Base-by-base conservation (phyloP, 371 early-diverging fungal genomes). In the Mortierella sp. region DNA sequence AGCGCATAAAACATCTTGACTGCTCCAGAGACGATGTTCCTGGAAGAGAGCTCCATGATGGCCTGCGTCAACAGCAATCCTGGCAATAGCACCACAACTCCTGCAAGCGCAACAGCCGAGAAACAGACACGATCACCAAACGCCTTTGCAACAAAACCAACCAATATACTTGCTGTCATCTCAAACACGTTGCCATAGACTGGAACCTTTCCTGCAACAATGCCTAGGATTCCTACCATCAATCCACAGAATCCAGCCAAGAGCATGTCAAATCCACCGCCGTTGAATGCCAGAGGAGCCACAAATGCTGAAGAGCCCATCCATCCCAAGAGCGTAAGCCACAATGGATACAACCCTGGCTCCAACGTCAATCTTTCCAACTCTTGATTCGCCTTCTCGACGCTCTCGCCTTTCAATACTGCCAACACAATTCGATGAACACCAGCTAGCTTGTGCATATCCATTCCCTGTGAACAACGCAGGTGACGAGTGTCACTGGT, bases 401-500 rank as follows among this genome's bases (percentile, higher is more conserved):
- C 85, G 80, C 40, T 86, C 26, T 89, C 85, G 22, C 87, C 86
- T 22, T 88, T 62, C 5, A 85, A 68, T 9, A 89, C 75, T 0
- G 80, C 70, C 0, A 92, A 86, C 63, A 89, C 89, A 12, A 90
- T 83, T 54, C 88, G 87, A 37, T 88, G 88, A 9, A 90, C 84
- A 57, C 85, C 85, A 1, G 83, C 86, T 40, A 89, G 75, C 31
- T 86, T 85, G 75, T 90, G 83, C 93, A 93, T 91, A 53, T 93
- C 91, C 81, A 91, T 92, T n/a, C 86, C 85, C 26, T 86, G 88
- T 0, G 84, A 61, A 28, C 85, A 85, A 5, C 90, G 86, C 54
- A 94, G 83, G 42, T 93, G 88, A 58, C 93, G 93, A 0, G 94
- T 94, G 63, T 94, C 94, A 22, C 92, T 92, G 6, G 93, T 91